These are phyloP conservation scores for Cyberlindnera nakhonratchasimensis DNA, from an alignment of 805 yeast genomes.

Conservation along the genomic window DNA sequence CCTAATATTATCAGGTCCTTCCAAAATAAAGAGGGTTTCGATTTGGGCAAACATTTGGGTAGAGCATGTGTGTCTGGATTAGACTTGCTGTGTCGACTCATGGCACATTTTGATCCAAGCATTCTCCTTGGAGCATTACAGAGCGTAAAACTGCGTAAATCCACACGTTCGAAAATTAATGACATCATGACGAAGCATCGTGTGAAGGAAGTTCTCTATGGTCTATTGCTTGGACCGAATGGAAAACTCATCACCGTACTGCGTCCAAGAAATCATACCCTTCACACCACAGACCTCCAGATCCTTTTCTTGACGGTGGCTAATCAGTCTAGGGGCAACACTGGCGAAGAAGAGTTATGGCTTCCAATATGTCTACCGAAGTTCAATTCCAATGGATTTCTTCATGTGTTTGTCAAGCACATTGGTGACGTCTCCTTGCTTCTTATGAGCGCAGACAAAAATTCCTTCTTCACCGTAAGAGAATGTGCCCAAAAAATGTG, in stretches of 20 bases:
- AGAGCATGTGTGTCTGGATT: constrained; percentile 71
- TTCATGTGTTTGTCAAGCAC: constrained; percentile 75
- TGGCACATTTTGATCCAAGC: constrained; percentile 54
- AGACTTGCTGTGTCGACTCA: constrained; percentile 55
- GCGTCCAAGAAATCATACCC: constrained; percentile 72
- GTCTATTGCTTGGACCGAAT: constrained; percentile 61
- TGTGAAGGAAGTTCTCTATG: constrained; percentile 64
- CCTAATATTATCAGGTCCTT: constrained; percentile 71
- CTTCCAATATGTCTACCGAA: constrained; percentile 89
- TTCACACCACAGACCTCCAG: constrained; percentile 80
- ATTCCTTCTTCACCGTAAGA: constrained; percentile 74
- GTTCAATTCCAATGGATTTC: constrained; percentile 83
- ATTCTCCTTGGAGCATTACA: constrained; percentile 63
- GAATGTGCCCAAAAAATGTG: constrained; percentile 53
- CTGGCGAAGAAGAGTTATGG: constrained; percentile 75
- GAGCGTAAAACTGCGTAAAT: constrained; percentile 54
- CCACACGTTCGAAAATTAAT: constrained; percentile 56
- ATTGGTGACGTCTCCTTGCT: constrained; percentile 44
- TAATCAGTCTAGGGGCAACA: constrained; percentile 33
- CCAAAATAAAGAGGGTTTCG: constrained; percentile 71
- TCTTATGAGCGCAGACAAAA: constrained; percentile 56
- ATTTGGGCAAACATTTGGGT: constrained; percentile 70
- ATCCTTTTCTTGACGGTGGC: constrained; percentile 68
- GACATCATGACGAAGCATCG: constrained; percentile 47
- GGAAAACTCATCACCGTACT: constrained; percentile 66